These are phyloP conservation scores for Oligophagozyma castellii DNA, from an alignment of 1,139 yeast genomes.

Conservation along the genomic window DNA sequence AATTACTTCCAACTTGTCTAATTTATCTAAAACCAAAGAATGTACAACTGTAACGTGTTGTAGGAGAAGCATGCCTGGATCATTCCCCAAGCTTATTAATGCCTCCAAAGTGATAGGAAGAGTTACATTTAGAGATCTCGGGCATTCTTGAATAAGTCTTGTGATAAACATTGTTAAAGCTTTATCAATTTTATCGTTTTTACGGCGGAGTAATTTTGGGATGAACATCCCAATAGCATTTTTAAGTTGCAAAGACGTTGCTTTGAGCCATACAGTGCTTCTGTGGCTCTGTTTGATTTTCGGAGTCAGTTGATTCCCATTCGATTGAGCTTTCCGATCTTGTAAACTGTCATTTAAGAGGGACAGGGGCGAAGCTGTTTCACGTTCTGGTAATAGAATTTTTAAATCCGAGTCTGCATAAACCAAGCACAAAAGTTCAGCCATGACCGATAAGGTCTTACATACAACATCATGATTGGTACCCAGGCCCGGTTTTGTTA, in stretches of 20 bases:
- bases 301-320: no score
- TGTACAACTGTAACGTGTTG: no score
- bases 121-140: constrained; percentile 9
- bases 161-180: constrained; percentile 23
- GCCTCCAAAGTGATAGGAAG: constrained; percentile 7
- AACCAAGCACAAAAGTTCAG: constrained; percentile 24
- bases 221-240: constrained; percentile 26
- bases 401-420: constrained; percentile 31
- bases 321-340: no score
- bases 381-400: no score
- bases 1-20: no score
- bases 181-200: constrained; percentile 9
- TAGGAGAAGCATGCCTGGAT: no score
- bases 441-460: constrained; percentile 25
- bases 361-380: no score
- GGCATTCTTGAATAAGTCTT: constrained; percentile 11
- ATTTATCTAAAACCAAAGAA: no score
- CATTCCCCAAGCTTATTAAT: no score
- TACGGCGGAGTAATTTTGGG: constrained; percentile 24
- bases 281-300: constrained; percentile 26
- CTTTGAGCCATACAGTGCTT: constrained; percentile 47
- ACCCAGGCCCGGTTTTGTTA: constrained; percentile 27
- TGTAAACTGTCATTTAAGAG: no score
- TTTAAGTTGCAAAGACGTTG: constrained; percentile 47
- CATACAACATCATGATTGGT: constrained; percentile 31